phyloP scores from a whole-genome alignment of 176 grass and related monocot genomes.

The Zea luxurians region DNA sequence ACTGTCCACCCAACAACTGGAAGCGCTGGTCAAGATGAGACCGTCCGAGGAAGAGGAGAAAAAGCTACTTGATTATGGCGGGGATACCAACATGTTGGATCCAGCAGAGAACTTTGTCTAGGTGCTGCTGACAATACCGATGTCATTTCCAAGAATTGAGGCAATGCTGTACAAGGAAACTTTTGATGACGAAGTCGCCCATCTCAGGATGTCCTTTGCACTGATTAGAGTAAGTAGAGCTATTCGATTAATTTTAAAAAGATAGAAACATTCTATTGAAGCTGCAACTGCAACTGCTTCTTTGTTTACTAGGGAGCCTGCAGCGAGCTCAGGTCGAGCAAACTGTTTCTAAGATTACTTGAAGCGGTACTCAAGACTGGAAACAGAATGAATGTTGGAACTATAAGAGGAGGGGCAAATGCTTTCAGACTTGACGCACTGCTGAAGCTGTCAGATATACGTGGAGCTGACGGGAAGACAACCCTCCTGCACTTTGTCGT shows the following conservation, averaged over 20 bases:
- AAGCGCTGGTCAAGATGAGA: slow-evolving; percentile 85
- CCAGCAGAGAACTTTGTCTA: slow-evolving; percentile 89
- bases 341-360: slow-evolving; percentile 76
- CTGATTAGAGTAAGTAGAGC: slow-evolving; percentile 63
- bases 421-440: slow-evolving; percentile 80
- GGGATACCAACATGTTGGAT: slow-evolving; percentile 55
- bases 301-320: slow-evolving; percentile 61
- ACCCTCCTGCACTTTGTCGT: slow-evolving; percentile 94
- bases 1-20: slow-evolving; percentile 72
- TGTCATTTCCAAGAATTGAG: slow-evolving; percentile 79
- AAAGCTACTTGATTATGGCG: slow-evolving; percentile 52
- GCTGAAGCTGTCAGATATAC: slow-evolving; percentile 81
- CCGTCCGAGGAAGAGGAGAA: slow-evolving; percentile 77
- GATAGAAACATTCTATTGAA: neutral
- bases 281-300: neutral
- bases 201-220: slow-evolving; percentile 67
- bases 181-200: slow-evolving; percentile 88
- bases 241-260: slow-evolving; percentile 13
- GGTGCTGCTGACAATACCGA: slow-evolving; percentile 58
- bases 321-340: slow-evolving; percentile 71
- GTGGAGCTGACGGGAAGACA: slow-evolving; percentile 78
- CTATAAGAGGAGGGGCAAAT: slow-evolving; percentile 74
- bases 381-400: slow-evolving; percentile 92
- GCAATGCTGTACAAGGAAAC: slow-evolving; percentile 75
- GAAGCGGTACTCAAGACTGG: slow-evolving; percentile 96